These are phyloP conservation scores for Trichosporon faecale DNA, from an alignment of 1,284 basidiomycete genomes.

Conservation along the genomic window DNA sequence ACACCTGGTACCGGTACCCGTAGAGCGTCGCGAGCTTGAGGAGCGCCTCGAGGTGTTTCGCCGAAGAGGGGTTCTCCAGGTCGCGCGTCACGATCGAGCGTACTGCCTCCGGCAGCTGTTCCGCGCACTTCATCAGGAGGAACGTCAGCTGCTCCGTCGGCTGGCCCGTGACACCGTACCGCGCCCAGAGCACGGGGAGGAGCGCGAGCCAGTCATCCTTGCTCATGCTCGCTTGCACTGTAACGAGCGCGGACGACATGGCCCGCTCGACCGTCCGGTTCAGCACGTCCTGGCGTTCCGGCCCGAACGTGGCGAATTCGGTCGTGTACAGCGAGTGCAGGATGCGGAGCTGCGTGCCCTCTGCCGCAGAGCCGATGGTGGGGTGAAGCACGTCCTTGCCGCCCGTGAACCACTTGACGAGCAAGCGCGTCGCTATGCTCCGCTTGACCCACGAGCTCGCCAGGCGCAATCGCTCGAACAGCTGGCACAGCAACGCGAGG, in stretches of 20 bases:
- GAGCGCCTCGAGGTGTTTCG: slow-evolving; percentile 26
- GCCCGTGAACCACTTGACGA: slow-evolving; percentile 17
- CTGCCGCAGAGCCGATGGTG: background rate
- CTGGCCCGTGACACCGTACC: slow-evolving; percentile 18
- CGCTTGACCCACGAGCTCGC: slow-evolving; percentile 20
- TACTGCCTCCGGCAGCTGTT: slow-evolving; percentile 26
- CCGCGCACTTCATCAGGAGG: slow-evolving; percentile 44
- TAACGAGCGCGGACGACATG: slow-evolving; percentile 29
- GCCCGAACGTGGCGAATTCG: background rate
- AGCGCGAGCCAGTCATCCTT: slow-evolving; percentile 35
- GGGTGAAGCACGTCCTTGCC: background rate
- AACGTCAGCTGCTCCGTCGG: slow-evolving; percentile 27
- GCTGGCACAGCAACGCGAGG: slow-evolving; percentile 32
- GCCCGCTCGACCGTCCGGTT: background rate
- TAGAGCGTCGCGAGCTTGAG: slow-evolving; percentile 36
- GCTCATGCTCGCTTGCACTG: slow-evolving; percentile 31
- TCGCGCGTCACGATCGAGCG: slow-evolving; percentile 31
- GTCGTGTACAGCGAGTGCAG: slow-evolving; percentile 3
- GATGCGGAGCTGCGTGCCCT: background rate
- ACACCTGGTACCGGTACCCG: slow-evolving; percentile 41
- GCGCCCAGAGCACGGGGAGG: slow-evolving; percentile 37
- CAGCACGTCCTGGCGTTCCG: background rate
- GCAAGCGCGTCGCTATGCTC: slow-evolving; percentile 16
- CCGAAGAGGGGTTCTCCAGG: slow-evolving; percentile 19
- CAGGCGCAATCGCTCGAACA: slow-evolving; percentile 30